Conservation (phyloP, 345 rosid genomes). For the Luvunga scandens region DNA sequence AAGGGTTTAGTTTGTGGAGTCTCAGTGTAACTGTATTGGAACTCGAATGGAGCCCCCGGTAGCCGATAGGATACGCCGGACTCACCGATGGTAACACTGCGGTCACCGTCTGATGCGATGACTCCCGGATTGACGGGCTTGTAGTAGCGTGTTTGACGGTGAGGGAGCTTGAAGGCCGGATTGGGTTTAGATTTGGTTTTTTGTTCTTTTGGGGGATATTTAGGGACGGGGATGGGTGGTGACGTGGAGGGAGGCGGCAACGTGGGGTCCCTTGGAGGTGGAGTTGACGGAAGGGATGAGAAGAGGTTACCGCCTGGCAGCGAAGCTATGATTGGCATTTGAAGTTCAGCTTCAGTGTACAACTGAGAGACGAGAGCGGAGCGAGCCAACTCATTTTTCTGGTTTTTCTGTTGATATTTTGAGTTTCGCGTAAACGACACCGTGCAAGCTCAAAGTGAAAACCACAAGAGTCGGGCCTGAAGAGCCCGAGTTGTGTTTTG, state of each 20-base stretch:
- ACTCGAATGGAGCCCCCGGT: conserved; percentile 94
- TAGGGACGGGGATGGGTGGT: conserved; percentile 76
- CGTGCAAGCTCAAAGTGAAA: background rate
- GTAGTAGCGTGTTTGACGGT: conserved; percentile 63
- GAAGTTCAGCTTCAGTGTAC: background rate
- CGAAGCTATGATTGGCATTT: conserved; percentile 60
- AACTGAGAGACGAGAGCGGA: too few relatives aligned
- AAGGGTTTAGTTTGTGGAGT: conserved; percentile 75
- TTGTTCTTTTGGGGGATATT: conserved; percentile 52
- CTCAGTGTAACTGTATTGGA: conserved; percentile 90
- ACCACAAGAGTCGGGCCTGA: background rate
- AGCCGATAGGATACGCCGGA: conserved; percentile 85
- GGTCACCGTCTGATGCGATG: conserved; percentile 65
- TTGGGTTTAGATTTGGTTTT: conserved; percentile 25
- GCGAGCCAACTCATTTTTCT: background rate
- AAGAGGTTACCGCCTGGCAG: conserved; percentile 63
- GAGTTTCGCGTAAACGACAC: background rate
- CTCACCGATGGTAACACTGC: conserved; percentile 65
- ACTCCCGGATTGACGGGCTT: conserved; percentile 69
- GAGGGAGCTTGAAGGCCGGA: conserved; percentile 72
- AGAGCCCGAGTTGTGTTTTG: background rate
- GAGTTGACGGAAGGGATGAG: conserved; percentile 66
- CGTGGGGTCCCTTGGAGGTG: conserved; percentile 32
- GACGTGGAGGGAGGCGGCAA: conserved; percentile 23
- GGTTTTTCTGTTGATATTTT: conserved; percentile 9